Base-by-base conservation (phyloP, 768 basidiomycete species). In the Tulasnella calospora region DNA sequence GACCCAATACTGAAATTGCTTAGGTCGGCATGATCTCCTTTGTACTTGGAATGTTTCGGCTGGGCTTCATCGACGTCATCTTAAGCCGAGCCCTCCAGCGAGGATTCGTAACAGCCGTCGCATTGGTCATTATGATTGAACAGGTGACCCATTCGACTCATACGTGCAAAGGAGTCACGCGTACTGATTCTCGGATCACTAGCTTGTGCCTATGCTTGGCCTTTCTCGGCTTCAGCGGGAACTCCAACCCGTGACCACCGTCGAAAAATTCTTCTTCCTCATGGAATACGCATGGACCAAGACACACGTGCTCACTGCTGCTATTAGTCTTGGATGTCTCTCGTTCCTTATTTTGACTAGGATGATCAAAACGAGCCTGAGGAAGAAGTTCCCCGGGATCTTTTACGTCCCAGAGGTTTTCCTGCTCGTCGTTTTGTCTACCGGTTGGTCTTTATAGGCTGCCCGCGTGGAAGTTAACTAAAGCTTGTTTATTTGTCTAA, bases 51-150 rank as follows among this genome's bases (percentile, higher is more conserved):
- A 89, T 97, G 81, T 91, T 96, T 83, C 88, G 95, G 35, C 87
- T 98, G 13, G 95, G 96, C 2, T 97, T 97, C 84, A 90, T 97
- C 75, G 96, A 98, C 83, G 96, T 97, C 17, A 93, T 97, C 7
- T 88, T 98, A 38, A 95, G 94, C 81, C 91, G 95, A 74, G 94
- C 95, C 4, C 87, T 97, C 19, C 87, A 97, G 76, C 89, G 94
- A 38, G 96, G 96, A 3, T 96, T 97, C 83, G 89, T 97, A 69
- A 76, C 75, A 2, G 75, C 47, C 38, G 75, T 76, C 80, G 94
- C 92, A 1, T 88, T 92, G 9, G 91, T 98, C 61, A 96, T 98
- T 81, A 87, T 92, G 83, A 90, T 95, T 79, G 85, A 85, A 69
- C 85, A 86, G 79, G 93, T 93, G 80, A 71, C 30, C 33, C 33